These are phyloP conservation scores for Epichloe brachyelytri DNA, from an alignment of 2,329 filamentous ascomycete species.

Conservation along the genomic window DNA sequence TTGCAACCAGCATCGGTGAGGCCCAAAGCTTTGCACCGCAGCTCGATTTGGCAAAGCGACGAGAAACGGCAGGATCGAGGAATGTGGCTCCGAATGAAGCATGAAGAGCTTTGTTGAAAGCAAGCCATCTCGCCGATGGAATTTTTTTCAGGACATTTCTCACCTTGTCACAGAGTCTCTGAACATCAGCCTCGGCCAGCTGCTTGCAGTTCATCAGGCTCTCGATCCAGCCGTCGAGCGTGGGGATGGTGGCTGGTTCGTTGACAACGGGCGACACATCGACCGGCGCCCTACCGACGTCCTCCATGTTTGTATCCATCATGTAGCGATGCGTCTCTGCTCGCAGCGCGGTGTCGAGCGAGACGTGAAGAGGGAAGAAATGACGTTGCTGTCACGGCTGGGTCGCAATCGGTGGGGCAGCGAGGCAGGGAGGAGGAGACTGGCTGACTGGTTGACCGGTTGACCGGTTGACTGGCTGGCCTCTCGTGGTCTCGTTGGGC, in stretches of 20 bases:
- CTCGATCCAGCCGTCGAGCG: slow-evolving; percentile 96
- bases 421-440: slow-evolving; percentile 4
- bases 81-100: not conserved
- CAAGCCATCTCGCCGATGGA: not conserved
- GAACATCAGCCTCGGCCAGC: slow-evolving; percentile 84
- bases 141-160: slow-evolving; percentile 7
- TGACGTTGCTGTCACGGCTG: slow-evolving; percentile 18
- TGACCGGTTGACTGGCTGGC: too few relatives aligned
- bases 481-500: not conserved
- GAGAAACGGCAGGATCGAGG: not conserved
- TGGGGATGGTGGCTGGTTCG: slow-evolving; percentile 83
- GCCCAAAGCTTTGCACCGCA: not conserved
- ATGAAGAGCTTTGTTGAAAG: not conserved
- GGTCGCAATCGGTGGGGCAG: slow-evolving; percentile 11
- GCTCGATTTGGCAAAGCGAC: not conserved
- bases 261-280: slow-evolving; percentile 57
- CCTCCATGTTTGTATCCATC: slow-evolving; percentile 99
- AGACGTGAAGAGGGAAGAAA: slow-evolving; percentile 11
- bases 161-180: slow-evolving; percentile 96
- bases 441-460: too few relatives aligned
- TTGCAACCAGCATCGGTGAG: not conserved
- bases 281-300: slow-evolving; percentile 76
- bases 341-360: slow-evolving; percentile 10
- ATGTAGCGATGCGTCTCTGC: slow-evolving; percentile 8
- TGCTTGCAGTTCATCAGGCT: slow-evolving; percentile 98